phyloP scores from a whole-genome alignment of 352 stramenopile genomes.

The Globisporangium emineosum region DNA sequence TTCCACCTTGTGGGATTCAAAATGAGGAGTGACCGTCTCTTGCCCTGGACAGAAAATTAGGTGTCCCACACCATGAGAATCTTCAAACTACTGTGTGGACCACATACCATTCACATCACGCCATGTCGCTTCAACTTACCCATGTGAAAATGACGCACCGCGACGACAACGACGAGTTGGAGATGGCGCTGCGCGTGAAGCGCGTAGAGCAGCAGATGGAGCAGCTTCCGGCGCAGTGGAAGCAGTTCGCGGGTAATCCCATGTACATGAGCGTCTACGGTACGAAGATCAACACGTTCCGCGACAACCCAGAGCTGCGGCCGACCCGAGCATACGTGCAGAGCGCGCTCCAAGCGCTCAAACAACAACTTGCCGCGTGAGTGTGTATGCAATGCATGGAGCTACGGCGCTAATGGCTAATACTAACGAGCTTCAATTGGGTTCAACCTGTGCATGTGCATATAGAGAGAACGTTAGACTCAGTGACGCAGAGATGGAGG shows the following conservation, averaged over 20 bases:
- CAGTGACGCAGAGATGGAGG: conserved; percentile 40
- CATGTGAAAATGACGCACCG: background rate
- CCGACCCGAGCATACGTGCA: conserved; percentile 43
- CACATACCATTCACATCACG: background rate
- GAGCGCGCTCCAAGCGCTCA: conserved; percentile 40
- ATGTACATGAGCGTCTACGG: conserved; percentile 63
- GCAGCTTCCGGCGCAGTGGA: conserved; percentile 42
- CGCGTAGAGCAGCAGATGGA: conserved; percentile 57
- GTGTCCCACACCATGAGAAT: conserved; percentile 1
- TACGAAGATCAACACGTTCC: conserved; percentile 63
- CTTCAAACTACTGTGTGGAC: background rate
- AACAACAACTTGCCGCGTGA: conserved; percentile 35
- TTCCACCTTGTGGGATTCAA: background rate
- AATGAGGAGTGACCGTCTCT: background rate
- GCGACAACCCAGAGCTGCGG: conserved; percentile 44
- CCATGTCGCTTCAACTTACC: background rate
- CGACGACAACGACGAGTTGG: conserved; percentile 23
- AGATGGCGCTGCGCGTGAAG: conserved; percentile 40
- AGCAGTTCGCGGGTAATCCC: conserved; percentile 38
- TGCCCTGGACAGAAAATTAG: background rate
- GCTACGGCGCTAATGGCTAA: background rate
- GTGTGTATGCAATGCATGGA: background rate
- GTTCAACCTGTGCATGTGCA: background rate
- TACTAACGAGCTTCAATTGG: background rate
- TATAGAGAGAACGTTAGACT: conserved; percentile 25